Conservation (phyloP, 2,329 filamentous ascomycete genomes). For the Calonectria naviculata region DNA sequence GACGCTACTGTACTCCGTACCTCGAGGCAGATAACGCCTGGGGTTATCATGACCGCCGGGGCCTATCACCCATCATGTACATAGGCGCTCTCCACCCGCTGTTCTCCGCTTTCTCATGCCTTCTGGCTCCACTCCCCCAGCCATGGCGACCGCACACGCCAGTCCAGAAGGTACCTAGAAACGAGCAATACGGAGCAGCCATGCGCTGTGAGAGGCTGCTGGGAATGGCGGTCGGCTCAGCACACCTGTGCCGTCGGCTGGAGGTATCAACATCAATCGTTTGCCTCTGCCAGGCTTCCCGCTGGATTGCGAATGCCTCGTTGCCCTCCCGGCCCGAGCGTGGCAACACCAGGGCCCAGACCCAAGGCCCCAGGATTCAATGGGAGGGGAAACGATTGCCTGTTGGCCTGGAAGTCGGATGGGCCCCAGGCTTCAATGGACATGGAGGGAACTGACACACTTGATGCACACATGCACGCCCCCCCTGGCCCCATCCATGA, state of each 20-base stretch:
- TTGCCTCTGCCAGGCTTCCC: neutral
- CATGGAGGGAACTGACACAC: constrained; percentile 2
- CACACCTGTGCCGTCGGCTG: neutral
- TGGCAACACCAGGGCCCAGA: neutral
- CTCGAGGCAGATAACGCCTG: constrained; percentile 35
- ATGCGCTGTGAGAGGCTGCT: neutral
- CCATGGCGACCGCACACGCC: neutral
- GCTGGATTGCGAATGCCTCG: neutral
- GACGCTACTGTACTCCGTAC: constrained; percentile 35
- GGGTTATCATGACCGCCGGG: constrained; percentile 25
- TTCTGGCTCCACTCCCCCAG: constrained; percentile 6
- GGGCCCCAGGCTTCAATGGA: neutral
- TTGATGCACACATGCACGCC: constrained; percentile 1
- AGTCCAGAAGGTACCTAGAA: constrained; percentile 5
- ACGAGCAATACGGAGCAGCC: neutral
- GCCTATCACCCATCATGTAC: constrained; percentile 31
- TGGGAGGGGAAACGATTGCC: neutral
- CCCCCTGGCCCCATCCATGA: constrained; percentile 10
- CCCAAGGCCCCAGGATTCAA: neutral
- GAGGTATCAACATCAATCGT: neutral
- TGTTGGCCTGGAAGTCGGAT: neutral
- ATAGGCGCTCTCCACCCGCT: neutral
- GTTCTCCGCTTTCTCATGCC: constrained; percentile 13
- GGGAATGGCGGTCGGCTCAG: constrained; percentile 2
- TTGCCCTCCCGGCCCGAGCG: neutral